Evolutionary conservation across 2,329 filamentous ascomycete genomes (phyloP), one percentile per base, ranked within the genome.

Genomic region (Fusarium sp.): DNA sequence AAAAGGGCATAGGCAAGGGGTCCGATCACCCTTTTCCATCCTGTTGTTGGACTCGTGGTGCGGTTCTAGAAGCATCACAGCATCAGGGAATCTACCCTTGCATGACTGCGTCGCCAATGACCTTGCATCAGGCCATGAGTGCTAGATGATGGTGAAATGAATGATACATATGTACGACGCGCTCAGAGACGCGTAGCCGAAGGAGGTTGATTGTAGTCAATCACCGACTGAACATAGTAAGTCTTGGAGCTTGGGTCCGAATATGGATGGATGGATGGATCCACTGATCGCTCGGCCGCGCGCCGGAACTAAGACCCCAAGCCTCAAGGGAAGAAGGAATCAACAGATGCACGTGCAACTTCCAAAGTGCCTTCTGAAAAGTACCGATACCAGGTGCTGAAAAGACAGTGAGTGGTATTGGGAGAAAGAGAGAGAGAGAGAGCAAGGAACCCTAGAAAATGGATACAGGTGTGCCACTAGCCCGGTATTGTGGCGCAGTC

Each of bases 281-380:
- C 73, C 69, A 73, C 70, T 69, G 73, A 74, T 76, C 72, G 64
- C 69, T 72, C 71, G 71, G 70, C 58, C 60, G 68, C 69, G 41
- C 64, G 42, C 56, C 65, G 55, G 59, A 33, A 39, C 61, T 54
- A 68, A 63, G 63, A 57, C 60, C 57, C 38, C 14, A 57, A 37
- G 35, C 35, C 37, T 21, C 37, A 38, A 38, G 35, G 49, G 41
- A 57, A 59, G 39, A 46, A 68, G 65, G 46, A 70, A 61, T 67
- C 48, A 51, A 57, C 46, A 60, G 31, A 59, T 65, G 74, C 74
- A 77, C 64, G 73, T 74, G 68, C 64, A 60, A 60, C 54, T 19
- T 44, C 41, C 38, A 65, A 58, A 58, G 51, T 51, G 38, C 38
- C 45, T 63, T 42, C 39, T 52, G 27, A 23, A 69, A 66, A 33